Base-by-base conservation (phyloP, 805 yeast genomes). In the Suhomyces tanzawaensis region DNA sequence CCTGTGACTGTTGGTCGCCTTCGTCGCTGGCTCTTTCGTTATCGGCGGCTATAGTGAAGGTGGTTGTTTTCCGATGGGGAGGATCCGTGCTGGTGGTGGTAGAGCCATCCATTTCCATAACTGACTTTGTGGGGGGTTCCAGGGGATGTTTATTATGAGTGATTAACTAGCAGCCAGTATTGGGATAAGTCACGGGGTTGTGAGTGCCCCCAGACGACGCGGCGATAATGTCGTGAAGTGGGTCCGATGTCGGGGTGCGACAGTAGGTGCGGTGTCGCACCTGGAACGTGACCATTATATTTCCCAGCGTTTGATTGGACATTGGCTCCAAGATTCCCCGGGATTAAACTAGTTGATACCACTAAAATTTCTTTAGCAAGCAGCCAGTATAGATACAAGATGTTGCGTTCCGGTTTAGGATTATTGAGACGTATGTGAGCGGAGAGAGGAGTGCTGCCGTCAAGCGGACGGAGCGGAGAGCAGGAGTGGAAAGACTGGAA, bases 371-470 rank as follows among this genome's bases (percentile, higher is more conserved):
- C 21, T 24, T 14, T 19, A 22, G 26, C 18, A 39, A n/a, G n/a
- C n/a, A n/a, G n/a, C 29, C 18, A 35, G 15, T n/a, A 15, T 30
- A 26, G n/a, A 25, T 34, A 30, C 33, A 51, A 23, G 21, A 60
- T 63, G 68, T 47, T 62, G 41, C 65, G 69, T 50, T 43, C 57
- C 42, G 64, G 67, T 32, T 56, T 61, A 46, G 58, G 62, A 21
- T 52, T 55, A 35, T 36, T 48, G 32, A 60, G 52, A 55, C 53
- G 62, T 57, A 54, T 18, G 49, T 46, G 48, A n/a, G n/a, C n/a
- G n/a, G n/a, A n/a, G n/a, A n/a, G n/a, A n/a, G n/a, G n/a, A n/a
- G n/a, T n/a, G n/a, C n/a, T n/a, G n/a, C n/a, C n/a, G n/a, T n/a
- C n/a, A n/a, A n/a, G n/a, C n/a, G n/a, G n/a, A n/a, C n/a, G n/a